A percentile compares a stretch with the other conserved stretches of the same genome.
Evolutionary conservation across 2,329 filamentous ascomycete genomes (phyloP).

Genomic region (Cladosporium cucumerinum): DNA sequence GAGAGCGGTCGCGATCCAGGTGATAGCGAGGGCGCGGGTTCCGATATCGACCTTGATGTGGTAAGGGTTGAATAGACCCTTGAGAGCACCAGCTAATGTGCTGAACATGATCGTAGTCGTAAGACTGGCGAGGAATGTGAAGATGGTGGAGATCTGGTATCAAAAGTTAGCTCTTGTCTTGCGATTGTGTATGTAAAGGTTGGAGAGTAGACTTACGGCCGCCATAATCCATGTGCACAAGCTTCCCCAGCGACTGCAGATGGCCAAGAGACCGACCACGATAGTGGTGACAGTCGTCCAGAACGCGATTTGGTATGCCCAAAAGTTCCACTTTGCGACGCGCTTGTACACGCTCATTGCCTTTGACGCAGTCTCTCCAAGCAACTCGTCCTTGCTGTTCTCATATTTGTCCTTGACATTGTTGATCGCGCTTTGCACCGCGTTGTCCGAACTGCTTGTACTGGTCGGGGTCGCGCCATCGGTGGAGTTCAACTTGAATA

Average conservation of each 20-base stretch:
- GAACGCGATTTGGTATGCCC: constrained; percentile 73
- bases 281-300: constrained; percentile 68
- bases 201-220: constrained; percentile 51
- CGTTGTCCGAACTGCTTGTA: constrained; percentile 21
- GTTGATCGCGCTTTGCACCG: constrained; percentile 36
- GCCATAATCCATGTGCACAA: constrained; percentile 78
- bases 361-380: constrained; percentile 65
- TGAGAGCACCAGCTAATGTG: constrained; percentile 66
- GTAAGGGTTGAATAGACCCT: constrained; percentile 66
- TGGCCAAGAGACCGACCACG: constrained; percentile 74
- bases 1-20: constrained; percentile 79
- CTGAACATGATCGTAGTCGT: constrained; percentile 72
- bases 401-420: constrained; percentile 52
- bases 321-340: constrained; percentile 77
- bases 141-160: constrained; percentile 49
- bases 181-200: constrained; percentile 16
- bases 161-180: constrained; percentile 1
- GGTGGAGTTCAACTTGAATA: constrained; percentile 59
- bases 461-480: constrained; percentile 26
- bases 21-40: constrained; percentile 63
- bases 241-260: constrained; percentile 77
- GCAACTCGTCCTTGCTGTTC: constrained; percentile 35
- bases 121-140: constrained; percentile 63
- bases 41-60: constrained; percentile 67
- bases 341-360: constrained; percentile 70